phyloP scores from a whole-genome alignment of 306 rosid species.

The Acacia melanoxylon region DNA sequence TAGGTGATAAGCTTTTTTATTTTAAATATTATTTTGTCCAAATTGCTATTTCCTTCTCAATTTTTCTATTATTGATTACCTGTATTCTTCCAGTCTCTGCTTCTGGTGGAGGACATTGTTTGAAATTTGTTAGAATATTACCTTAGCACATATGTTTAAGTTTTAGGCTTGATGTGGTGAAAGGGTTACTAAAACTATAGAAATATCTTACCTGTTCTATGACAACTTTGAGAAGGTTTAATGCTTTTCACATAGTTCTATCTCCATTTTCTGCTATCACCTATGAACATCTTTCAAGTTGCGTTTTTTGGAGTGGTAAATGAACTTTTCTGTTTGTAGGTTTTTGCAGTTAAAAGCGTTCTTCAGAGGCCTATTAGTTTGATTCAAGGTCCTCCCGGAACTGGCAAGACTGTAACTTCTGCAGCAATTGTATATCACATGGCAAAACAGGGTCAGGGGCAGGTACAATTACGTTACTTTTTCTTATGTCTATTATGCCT shows the following conservation, averaged over 20 bases:
- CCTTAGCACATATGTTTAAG: not conserved
- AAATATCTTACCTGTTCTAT: conserved; percentile 9
- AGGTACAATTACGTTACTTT: conserved; percentile 46
- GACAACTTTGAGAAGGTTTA: not conserved
- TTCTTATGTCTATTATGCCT: not conserved
- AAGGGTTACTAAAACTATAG: not conserved
- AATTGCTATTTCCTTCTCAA: conserved; percentile 2
- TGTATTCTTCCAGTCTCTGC: not conserved
- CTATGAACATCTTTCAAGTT: not conserved
- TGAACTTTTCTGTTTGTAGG: conserved; percentile 46
- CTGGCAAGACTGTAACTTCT: conserved; percentile 98
- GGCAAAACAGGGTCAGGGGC: conserved; percentile 99
- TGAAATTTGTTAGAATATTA: conserved; percentile 9
- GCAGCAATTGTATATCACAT: conserved; percentile 99
- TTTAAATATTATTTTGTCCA: not conserved
- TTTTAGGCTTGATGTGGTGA: not conserved
- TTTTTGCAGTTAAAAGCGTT: conserved; percentile 96
- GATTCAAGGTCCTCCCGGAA: conserved; percentile 99
- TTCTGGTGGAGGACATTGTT: not conserved
- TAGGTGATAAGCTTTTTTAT: conserved; percentile 1
- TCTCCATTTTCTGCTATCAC: not conserved
- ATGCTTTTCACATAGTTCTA: not conserved
- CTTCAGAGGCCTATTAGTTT: conserved; percentile 98
- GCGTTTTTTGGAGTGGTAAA: conserved; percentile 2
- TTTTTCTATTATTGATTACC: not conserved